Evolutionary conservation across 345 rosid genomes (phyloP).

Genomic region (Populus deltoides): DNA sequence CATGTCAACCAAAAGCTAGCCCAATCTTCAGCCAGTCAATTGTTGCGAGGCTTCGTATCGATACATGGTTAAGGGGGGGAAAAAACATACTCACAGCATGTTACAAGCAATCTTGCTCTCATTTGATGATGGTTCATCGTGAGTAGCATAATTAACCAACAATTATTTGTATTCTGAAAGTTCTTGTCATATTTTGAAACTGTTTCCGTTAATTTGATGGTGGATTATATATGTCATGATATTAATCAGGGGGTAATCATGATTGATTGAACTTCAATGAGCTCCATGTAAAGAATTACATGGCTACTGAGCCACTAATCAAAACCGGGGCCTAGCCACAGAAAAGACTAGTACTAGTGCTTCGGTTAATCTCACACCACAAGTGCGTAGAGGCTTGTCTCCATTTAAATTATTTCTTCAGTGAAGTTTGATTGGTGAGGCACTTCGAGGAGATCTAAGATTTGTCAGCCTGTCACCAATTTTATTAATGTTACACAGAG

Average conservation of each 20-base stretch:
- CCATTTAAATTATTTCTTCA: too few relatives aligned
- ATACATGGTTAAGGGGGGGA: not conserved
- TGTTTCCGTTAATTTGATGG: not conserved
- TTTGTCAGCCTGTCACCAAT: too few relatives aligned
- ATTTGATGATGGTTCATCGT: not conserved
- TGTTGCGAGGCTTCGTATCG: not conserved
- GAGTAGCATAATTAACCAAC: not conserved
- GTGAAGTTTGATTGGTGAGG: too few relatives aligned
- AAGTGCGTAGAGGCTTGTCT: not conserved
- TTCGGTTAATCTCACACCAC: conserved; percentile 17
- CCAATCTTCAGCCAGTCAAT: not conserved
- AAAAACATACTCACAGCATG: not conserved
- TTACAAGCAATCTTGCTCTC: not conserved
- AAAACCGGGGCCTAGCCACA: not conserved
- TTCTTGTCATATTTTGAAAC: not conserved
- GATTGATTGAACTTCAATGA: not conserved
- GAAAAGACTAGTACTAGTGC: not conserved
- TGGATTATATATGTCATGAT: not conserved
- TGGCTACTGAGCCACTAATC: too few relatives aligned
- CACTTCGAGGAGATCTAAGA: too few relatives aligned
- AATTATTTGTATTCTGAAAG: not conserved
- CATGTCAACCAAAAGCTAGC: not conserved
- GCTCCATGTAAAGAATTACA: too few relatives aligned
- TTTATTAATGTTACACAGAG: too few relatives aligned
- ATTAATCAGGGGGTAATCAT: not conserved